Evolutionary conservation across 495 filamentous ascomycete species (phyloP), one percentile per base, ranked within the genome.

Genomic region (Penicillium antarcticum): DNA sequence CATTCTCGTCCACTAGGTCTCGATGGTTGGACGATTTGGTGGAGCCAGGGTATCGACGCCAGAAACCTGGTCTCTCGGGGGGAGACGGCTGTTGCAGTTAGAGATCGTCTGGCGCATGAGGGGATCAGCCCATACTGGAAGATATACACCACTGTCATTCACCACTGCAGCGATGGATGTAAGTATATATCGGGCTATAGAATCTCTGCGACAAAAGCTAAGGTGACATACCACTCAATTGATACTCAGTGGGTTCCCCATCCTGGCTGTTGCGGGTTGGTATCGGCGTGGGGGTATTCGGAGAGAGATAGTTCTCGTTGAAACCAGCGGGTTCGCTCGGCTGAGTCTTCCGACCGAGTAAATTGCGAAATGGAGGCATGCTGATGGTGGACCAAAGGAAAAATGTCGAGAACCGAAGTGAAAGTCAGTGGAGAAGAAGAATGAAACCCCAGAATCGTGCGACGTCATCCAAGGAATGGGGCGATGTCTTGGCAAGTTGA

Each of bases 141-240:
- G 86, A 72, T 96, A 98, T 46, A 96, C 88, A 39, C 94, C 94
- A 71, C 89, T 92, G 67, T 94, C 92, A 70, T 96, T 94, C 65
- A 98, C 92, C 33, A 97, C 94, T 98, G 65, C 37, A 19, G 34
- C 32, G 21, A 53, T 36, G 14, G 23, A 48, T 13, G 41, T 16
- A 26, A 40, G 48, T 52, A 18, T 40, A 41, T 9, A 26, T 52
- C 40, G 18, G 12, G 17, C 18, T 13, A 23, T 37, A 12, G n/a
- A 6, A 37, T 21, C 14, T 29, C 26, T 29, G 26, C 26, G 21
- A 24, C 31, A n/a, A 37, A 16, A 33, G 13, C 21, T 3, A 21
- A 3, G 32, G 19, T 14, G 29, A 7, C 82, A 61, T 82, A 91
- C 88, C 87, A 67, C 88, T 89, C 74, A 92, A 76, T 74, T 92